Evolutionary conservation across 768 basidiomycete species (phyloP).

Genomic region (Suillus alpinus): DNA sequence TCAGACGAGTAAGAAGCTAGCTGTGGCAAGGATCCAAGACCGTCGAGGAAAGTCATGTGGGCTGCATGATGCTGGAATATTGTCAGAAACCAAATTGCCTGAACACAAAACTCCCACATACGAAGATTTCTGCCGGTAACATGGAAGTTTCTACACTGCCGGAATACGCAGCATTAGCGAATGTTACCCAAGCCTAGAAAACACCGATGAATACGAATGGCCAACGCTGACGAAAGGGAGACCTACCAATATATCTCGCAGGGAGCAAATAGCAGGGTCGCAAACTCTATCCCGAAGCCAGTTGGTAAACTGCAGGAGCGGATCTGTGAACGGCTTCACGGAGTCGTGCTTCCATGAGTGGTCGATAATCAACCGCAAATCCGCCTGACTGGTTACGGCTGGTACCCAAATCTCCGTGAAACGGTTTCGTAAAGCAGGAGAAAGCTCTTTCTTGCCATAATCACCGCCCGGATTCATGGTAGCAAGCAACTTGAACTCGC

Average conservation of each 20-base stretch:
- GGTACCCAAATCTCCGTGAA: conserved; percentile 99
- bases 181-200: conserved; percentile 85
- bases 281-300: conserved; percentile 70
- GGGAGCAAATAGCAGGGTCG: conserved; percentile 64
- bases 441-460: conserved; percentile 98
- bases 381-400: conserved; percentile 64
- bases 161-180: conserved; percentile 63
- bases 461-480: conserved; percentile 99
- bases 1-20: conserved; percentile 59
- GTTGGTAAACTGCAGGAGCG: conserved; percentile 72
- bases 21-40: conserved; percentile 77
- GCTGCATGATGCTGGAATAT: conserved; percentile 80
- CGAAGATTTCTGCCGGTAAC: conserved; percentile 56
- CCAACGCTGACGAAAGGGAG: background rate
- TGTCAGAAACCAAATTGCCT: conserved; percentile 11
- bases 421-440: conserved; percentile 92
- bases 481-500: conserved; percentile 83
- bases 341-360: conserved; percentile 60
- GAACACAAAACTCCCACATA: conserved; percentile 36
- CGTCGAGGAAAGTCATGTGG: conserved; percentile 89
- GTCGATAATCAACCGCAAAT: conserved; percentile 76
- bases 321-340: conserved; percentile 54
- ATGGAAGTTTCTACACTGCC: conserved; percentile 30
- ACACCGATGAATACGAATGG: background rate
- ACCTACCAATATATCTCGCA: conserved; percentile 87